Conservation (phyloP, 306 rosid species). For the Delonix regia region DNA sequence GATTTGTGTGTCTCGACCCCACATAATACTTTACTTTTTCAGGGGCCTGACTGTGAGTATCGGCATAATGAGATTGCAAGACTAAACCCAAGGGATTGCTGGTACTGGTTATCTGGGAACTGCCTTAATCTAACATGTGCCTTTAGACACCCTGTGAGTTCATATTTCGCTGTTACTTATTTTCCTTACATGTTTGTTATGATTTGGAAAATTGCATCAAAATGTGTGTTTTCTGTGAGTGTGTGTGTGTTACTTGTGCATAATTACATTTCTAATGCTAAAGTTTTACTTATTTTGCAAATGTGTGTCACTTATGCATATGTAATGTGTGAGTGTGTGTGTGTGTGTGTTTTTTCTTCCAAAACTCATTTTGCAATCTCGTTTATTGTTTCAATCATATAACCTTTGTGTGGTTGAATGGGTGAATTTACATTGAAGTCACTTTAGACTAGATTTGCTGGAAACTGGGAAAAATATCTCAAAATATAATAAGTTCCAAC, state of each 20-base stretch:
- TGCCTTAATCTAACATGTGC: conserved; percentile 81
- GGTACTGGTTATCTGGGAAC: conserved; percentile 86
- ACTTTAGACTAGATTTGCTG: conserved; percentile 7
- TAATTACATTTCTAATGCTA: background rate
- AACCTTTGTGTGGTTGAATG: background rate
- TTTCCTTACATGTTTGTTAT: background rate
- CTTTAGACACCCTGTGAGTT: conserved; percentile 90
- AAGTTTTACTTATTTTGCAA: no score
- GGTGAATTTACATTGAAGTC: background rate
- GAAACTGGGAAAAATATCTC: conserved; percentile 5
- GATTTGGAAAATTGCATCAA: background rate
- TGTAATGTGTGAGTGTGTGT: no score
- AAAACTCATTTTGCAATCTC: background rate
- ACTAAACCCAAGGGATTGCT: conserved; percentile 89
- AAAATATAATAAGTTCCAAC: background rate
- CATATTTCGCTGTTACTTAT: background rate
- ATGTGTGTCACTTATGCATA: no score
- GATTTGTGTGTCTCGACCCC: background rate
- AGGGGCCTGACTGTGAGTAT: conserved; percentile 92
- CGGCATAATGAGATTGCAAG: conserved; percentile 84
- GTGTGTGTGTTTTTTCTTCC: no score
- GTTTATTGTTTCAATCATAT: background rate
- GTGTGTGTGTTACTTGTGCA: background rate
- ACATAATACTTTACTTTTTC: conserved; percentile 18
- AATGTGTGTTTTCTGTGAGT: background rate